Base-by-base conservation (phyloP, 495 filamentous ascomycete genomes). In the Aspergillus ellipticus region DNA sequence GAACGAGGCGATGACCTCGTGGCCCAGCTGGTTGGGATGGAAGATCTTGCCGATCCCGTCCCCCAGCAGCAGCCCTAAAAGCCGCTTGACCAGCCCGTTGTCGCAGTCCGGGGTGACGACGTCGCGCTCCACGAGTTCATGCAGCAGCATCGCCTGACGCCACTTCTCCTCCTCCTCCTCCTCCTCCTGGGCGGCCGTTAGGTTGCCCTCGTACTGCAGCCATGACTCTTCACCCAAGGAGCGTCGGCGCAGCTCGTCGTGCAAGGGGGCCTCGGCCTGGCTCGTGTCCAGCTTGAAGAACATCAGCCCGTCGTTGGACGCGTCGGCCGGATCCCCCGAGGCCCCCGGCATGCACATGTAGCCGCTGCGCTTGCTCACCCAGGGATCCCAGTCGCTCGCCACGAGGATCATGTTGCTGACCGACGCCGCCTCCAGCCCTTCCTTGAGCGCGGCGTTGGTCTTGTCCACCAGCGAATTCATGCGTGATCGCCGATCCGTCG, bases 11-110 rank as follows among this genome's bases (percentile, higher is more conserved):
- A 69, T 65, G 9, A 52, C 42, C 11, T 33, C 8, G 43, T 59
- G 57, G 24, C 57, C 66, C 3, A 43, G 20, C 52, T 62, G 39
- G 53, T 66, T 69, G n/a, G 66, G 64, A 53, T 69, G 66, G 64
- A 69, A 69, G 54, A n/a, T 43, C 56, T 28, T 55, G 58, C 21
- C 41, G n/a, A n/a, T n/a, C n/a, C n/a, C n/a, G n/a, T n/a, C n/a
- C n/a, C 61, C 51, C 64, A 22, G 9, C n/a, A 5, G 60, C n/a
- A n/a, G n/a, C n/a, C n/a, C n/a, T n/a, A n/a, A n/a, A n/a, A n/a
- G n/a, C n/a, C n/a, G n/a, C n/a, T n/a, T n/a, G n/a, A n/a, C n/a
- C n/a, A n/a, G n/a, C n/a, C 50, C 28, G 20, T 28, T 24, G 20
- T 53, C 56, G n/a, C 55, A 57, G 16, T 33, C 26, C 2, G 54